Evolutionary conservation across 1,139 yeast species (phyloP), one percentile per base, ranked within the genome.

Genomic region (Diutina siamensis): DNA sequence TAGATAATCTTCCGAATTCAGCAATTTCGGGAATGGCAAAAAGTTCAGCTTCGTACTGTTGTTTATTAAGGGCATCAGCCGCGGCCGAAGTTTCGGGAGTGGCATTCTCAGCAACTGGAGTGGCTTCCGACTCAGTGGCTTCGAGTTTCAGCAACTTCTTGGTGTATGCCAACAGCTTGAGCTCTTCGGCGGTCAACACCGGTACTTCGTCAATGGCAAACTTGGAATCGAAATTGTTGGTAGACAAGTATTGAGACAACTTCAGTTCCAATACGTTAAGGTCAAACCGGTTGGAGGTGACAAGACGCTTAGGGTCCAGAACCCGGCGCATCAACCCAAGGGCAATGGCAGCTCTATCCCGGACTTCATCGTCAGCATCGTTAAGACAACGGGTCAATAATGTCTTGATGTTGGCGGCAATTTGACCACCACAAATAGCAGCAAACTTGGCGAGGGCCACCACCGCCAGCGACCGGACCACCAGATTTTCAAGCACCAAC

Each of bases 381-480:
- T 79, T 85, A 56, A 85, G 74, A 55, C 95, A 88, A 65, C 97
- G 81, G 49, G 75, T 73, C 55, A 92, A 75, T 53, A 92, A 72
- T 51, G 84, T 83, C 54, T 75, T 74, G 57, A 92, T 82, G 50
- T 89, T 83, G 53, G 74, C 72, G 48, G 78, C 71, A 50, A 89
- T 78, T 19, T 71, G 71, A 15, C 78, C 76, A 49, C 84, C 88
- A 54, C 86, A 83, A 41, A 83, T 79, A 48, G 85, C 69, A 9
- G 95, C 95, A 67, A 92, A 92, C 63, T 89, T 89, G 32, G 96
- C 83, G 53, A 92, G 74, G 0, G 98, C 88, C 52, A 86, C 78
- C 45, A 94, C 95, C 1, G 98, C 98, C 42, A 96, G 89, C 2
- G 97, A 88, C 63, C 98, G 80, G 48, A 92, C 89, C 51, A 89